Evolutionary conservation across 177 flowering plant genomes (phyloP), one percentile per base, ranked within the genome.

Genomic region (Viscum album): DNA sequence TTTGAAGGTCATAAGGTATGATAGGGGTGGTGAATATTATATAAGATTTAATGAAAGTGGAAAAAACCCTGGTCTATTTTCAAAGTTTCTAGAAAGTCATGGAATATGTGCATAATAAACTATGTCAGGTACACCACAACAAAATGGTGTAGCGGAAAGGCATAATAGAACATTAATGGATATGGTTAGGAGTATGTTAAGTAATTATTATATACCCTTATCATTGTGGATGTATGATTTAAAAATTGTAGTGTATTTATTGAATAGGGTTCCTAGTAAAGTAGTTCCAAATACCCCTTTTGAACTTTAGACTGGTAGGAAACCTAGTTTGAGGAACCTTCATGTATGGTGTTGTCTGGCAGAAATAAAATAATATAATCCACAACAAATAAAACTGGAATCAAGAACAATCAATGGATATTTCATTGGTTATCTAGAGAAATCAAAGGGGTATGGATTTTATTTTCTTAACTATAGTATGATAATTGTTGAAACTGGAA

Each of bases 271-370:
- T 56, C 61, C 32, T 56, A 56, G 61, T 56, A 56, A n/a, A 32
- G 32, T 16, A 56, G 61, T 56, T 56, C 61, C 2, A n/a, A 56
- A 56, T 6, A 56, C 31, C 6, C 61, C 61, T n/a, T 56, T 56
- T 56, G 61, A 56, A 56, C 29, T n/a, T 30, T 56, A 32, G 61
- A 56, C 31, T 2, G 4, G 30, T 3, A 56, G 61, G 31, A 56
- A 56, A n/a, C 61, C 61, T 23, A 56, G 61, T 56, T 56, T 56
- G 26, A 56, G 61, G 61, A 30, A 56, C 61, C 31, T n/a, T 2
- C 61, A 56, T 56, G 61, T 56, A n/a, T 56, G 61, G 17, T 30
- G 61, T 56, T 56, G 61, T 16, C 61, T 26, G 16, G 26, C 61
- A 56, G 30, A 56, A n/a, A 16, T 28, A 23, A 56, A 16, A 56